Base-by-base conservation (phyloP, 108 stramenopile species). In the Cyclotella choctawhatcheeana region DNA sequence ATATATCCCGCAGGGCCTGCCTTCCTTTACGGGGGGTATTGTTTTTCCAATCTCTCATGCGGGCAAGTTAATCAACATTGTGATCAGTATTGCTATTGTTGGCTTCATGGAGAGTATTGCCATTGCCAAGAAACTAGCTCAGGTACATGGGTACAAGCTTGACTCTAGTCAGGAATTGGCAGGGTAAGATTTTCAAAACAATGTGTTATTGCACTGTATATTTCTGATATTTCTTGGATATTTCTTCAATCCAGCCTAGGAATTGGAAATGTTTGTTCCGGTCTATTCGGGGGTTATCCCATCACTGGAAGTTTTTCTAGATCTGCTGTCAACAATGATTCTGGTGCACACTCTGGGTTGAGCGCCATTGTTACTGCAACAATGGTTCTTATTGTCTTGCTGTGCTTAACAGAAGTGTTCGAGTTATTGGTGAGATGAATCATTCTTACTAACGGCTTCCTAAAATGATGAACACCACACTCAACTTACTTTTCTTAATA, bases 21-120 rank as follows among this genome's bases (percentile, higher is more conserved):
- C 89, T 12, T 33, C 69, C 6, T 73, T 83, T 29, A 74, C 85
- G 0, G 82, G 78, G 31, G 33, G 72, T 20, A 31, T 56, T 56
- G 30, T 56, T 12, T 56, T 56, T 56, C 55, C 55, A 14, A n/a
- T 56, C 0, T 56, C 55, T 0, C 29, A 56, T 12, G 31, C 29
- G 29, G 29, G 55, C 29, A 56, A 52, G n/a, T 65, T 91, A 50
- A 45, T 73, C 16, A 22, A 74, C 24, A 45, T 73, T 14, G 82
- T 81, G 34, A 17, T 85, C 3, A 56, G 47, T 40, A 84, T 90
- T 60, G 69, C 70, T 50, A 68, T 94, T 51, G 76, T 94, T 12
- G 90, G 89, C 3, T 94, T 88, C 74, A 88, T 94, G 83, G 86
- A 91, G 71, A 82, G 84, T 17, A 85, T 95, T 78, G 85, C 88